Conservation (phyloP, 169 alveolate genomes). For the Cryptosporidium parvum region DNA sequence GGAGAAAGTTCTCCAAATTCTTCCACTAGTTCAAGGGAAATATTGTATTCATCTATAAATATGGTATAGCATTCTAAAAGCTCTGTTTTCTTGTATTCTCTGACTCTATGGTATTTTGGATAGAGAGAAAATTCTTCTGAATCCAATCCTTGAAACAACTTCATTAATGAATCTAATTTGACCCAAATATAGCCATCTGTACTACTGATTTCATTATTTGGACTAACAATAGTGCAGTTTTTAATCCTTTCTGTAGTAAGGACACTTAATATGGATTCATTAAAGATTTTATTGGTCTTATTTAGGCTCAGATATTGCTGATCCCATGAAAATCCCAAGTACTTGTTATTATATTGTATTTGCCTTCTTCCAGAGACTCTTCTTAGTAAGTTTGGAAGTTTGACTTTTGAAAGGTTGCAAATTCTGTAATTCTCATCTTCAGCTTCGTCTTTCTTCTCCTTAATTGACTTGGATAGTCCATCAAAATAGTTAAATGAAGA, state of each 20-base stretch:
- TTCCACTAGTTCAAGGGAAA: slow-evolving; percentile 3
- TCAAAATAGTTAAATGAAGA: slow-evolving; percentile 7
- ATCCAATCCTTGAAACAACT: slow-evolving; percentile 61
- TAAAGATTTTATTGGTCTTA: slow-evolving; percentile 34
- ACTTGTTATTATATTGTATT: slow-evolving; percentile 16
- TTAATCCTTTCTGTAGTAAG: slow-evolving; percentile 62
- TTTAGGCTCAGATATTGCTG: slow-evolving; percentile 41
- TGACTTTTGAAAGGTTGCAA: slow-evolving; percentile 6
- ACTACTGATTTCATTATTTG: background rate
- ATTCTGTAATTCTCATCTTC: background rate
- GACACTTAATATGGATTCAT: slow-evolving; percentile 42
- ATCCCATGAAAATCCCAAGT: slow-evolving; percentile 54
- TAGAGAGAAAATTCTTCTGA: slow-evolving; percentile 33
- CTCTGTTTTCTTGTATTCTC: background rate
- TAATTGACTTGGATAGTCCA: background rate
- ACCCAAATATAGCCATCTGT: slow-evolving; percentile 2
- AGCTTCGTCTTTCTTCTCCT: background rate
- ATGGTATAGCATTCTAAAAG: slow-evolving; percentile 7
- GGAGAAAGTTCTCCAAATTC: slow-evolving; percentile 48
- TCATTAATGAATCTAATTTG: slow-evolving; percentile 6
- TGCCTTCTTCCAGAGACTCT: slow-evolving; percentile 25
- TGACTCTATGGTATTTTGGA: slow-evolving; percentile 7
- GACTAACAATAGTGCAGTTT: slow-evolving; percentile 3
- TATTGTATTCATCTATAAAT: background rate
- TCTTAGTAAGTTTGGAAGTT: slow-evolving; percentile 11